Evolutionary conservation across 768 basidiomycete species (phyloP), one percentile per base, ranked within the genome.

Genomic region (Leccinum aurantiacum): DNA sequence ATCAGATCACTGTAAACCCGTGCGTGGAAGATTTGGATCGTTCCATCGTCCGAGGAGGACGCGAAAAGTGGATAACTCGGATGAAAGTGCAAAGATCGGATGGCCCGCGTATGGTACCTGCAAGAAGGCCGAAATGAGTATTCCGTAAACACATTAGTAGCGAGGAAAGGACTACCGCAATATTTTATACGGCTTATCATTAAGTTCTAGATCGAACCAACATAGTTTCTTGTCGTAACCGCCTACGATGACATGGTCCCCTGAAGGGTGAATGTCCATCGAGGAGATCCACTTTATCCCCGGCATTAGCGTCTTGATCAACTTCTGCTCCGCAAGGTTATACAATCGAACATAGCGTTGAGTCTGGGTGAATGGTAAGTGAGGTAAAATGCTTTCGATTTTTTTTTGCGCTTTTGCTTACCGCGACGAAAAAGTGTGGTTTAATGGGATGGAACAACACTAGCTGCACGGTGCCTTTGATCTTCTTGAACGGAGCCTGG

Each of bases 191-290:
- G 97, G 97, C 74, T 96, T 97, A 63, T 92, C 90, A 66, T 90
- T 93, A 57, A 99, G 85, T 69, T 98, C 97, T 64, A 99, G 80
- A 78, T 99, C 97, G 74, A 98, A 98, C 97, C 97, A 99, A 74
- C 94, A 95, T 15, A 99, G 78, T 74, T 98, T 97, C 66, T 91
- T 89, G 78, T 99, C 97, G 74, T 98, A 98, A 51, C 93, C 93
- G 60, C 97, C 97, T 53, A 99, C 92, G 62, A 99, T 93, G 61
- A 99, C 79, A 79, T 99, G 95, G 69, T 98, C 95, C 29, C 93
- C 93, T 54, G 90, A 89, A 22, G 96, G 93, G 75, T 99, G 97
- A 25, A 99, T 84, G 71, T 98, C 95, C 88, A 99, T 89, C 10
- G 86, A 91, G 37, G 95, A 97, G 70, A 99, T 98, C 96, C 96